Conservation (phyloP, 495 filamentous ascomycete species). For the Cairneyella variabilis region DNA sequence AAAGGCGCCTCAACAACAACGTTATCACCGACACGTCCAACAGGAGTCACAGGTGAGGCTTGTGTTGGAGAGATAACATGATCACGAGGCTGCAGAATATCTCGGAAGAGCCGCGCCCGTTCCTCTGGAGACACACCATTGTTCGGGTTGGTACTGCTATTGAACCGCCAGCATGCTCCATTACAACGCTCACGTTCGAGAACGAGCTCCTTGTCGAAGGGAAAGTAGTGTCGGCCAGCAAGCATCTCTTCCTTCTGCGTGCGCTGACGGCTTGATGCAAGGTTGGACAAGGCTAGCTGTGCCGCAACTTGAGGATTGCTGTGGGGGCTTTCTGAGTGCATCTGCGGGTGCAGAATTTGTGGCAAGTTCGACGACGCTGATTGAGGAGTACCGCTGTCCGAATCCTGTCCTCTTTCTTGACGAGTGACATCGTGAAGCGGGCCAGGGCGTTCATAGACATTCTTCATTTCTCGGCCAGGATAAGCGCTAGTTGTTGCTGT, state of each 20-base stretch:
- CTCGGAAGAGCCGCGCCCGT: constrained; percentile 73
- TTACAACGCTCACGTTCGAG: constrained; percentile 86
- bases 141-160: constrained; percentile 79
- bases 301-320: constrained; percentile 54
- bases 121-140: constrained; percentile 73
- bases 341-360: constrained; percentile 39
- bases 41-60: constrained; percentile 42
- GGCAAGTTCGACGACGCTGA: constrained; percentile 27
- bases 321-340: constrained; percentile 41
- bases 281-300: constrained; percentile 54
- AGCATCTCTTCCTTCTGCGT: constrained; percentile 96
- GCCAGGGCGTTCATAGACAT: constrained; percentile 49
- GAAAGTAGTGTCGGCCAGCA: constrained; percentile 72
- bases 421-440: constrained; percentile 50
- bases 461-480: constrained; percentile 40
- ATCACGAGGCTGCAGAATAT: constrained; percentile 56
- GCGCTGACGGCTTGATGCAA: constrained; percentile 37
- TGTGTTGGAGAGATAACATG: constrained; percentile 42
- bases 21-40: constrained; percentile 69
- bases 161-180: constrained; percentile 81
- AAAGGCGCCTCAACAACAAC: constrained; percentile 87
- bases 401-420: constrained; percentile 38
- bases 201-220: constrained; percentile 71
- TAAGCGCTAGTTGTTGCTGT: constrained; percentile 43
- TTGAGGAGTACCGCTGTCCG: constrained; percentile 23